Evolutionary conservation across 2,329 filamentous ascomycete species (phyloP).

Genomic region (Cladosporium sp.): DNA sequence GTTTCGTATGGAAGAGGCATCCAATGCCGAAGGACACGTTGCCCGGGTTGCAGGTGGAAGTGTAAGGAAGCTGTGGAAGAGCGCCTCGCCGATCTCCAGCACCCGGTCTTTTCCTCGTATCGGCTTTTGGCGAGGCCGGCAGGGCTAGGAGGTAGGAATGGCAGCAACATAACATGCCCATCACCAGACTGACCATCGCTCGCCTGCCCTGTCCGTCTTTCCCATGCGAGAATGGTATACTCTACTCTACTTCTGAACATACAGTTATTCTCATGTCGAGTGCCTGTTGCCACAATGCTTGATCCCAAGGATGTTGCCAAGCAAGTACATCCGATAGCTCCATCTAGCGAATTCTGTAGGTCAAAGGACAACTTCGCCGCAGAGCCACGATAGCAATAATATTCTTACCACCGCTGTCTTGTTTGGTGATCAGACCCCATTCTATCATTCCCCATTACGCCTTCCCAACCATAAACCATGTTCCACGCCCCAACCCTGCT

Average conservation of each 20-base stretch:
- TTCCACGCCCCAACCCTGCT: conserved; percentile 8
- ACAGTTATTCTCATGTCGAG: too few species aligned
- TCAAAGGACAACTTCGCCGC: background rate
- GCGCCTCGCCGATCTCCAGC: background rate
- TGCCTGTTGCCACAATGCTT: background rate
- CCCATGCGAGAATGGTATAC: too few species aligned
- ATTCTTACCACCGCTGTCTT: too few species aligned
- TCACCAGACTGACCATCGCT: too few species aligned
- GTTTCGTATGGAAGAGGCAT: background rate
- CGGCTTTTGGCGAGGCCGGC: background rate
- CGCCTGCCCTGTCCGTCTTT: too few species aligned
- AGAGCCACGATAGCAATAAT: too few species aligned
- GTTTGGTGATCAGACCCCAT: too few species aligned
- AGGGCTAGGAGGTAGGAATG: too few species aligned
- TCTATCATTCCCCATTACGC: background rate
- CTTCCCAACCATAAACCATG: background rate
- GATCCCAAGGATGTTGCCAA: background rate
- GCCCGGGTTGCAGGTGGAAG: background rate
- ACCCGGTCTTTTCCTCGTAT: background rate
- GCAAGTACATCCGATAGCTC: background rate
- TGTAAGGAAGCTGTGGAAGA: background rate
- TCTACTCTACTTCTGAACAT: too few species aligned
- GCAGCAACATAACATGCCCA: too few species aligned
- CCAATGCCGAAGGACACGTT: conserved; percentile 6
- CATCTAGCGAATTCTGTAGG: background rate